These are phyloP conservation scores for Lepidium aucheri DNA, from an alignment of 345 rosid genomes.

Conservation along the genomic window DNA sequence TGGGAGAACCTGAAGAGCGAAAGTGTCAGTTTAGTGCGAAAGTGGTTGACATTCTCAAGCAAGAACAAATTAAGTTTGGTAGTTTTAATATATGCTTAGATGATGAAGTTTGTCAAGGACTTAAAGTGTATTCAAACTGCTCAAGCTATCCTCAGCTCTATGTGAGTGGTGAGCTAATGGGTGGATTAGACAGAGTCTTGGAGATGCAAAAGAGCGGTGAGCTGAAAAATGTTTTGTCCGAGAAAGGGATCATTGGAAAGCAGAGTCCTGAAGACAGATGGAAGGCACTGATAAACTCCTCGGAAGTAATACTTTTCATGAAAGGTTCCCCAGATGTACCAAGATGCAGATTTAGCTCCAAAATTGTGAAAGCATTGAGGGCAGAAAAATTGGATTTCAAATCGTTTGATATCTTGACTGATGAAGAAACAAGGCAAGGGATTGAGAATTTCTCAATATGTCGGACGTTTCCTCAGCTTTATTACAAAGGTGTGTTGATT, in stretches of 20 bases:
- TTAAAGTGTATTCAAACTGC: conserved; percentile 89
- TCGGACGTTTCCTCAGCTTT: conserved; percentile 97
- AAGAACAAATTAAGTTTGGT: conserved; percentile 59
- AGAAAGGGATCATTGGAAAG: conserved; percentile 51
- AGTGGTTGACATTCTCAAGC: conserved; percentile 73
- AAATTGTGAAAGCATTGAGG: conserved; percentile 69
- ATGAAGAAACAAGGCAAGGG: conserved; percentile 94
- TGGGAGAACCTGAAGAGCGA: conserved; percentile 82
- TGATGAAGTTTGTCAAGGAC: conserved; percentile 90
- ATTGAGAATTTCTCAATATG: conserved; percentile 79
- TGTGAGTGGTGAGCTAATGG: conserved; percentile 69
- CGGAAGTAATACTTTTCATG: conserved; percentile 88
- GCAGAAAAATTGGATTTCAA: conserved; percentile 63
- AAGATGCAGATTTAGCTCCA: conserved; percentile 86
- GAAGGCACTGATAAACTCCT: conserved; percentile 46
- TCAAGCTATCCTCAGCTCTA: conserved; percentile 94
- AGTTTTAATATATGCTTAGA: conserved; percentile 76
- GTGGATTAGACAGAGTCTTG: conserved; percentile 84
- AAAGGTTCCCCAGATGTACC: conserved; percentile 90
- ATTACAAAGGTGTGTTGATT: conserved; percentile 84
- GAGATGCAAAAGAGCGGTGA: conserved; percentile 98
- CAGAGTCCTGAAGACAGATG: conserved; percentile 56
- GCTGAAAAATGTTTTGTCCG: conserved; percentile 46
- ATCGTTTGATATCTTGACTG: conserved; percentile 64
- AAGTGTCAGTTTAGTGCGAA: conserved; percentile 91